Evolutionary conservation across 495 filamentous ascomycete genomes (phyloP), one percentile per base, ranked within the genome.

Genomic region (Talaromyces thailandensis): DNA sequence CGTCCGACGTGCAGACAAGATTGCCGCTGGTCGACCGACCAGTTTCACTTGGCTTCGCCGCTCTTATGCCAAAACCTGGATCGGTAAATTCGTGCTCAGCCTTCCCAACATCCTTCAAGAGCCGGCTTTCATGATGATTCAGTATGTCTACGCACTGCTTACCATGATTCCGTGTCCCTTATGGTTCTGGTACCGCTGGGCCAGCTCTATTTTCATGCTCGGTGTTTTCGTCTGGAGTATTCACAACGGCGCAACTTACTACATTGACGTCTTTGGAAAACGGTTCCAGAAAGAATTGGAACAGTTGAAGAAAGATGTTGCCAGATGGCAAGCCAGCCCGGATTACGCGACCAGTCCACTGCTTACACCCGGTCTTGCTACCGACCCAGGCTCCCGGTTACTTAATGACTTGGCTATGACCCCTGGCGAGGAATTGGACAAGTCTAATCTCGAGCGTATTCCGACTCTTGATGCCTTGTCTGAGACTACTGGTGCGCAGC

Each of bases 221-320:
- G 77, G 82, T 8, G 84, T 98, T 21, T 98, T 97, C 67, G 74
- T 84, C 32, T 96, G 93, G 92, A 92, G 88, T 67, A 84, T 96
- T 56, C 91, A 96, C 73, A 98, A 98, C 65, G 94, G 94, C 28
- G 90, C 92, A 25, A 96, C 92, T 14, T 98, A 89, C 71, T 98
- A 98, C 72, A 96, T 98, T 70, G 94, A 98, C 66, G 88, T 96
- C 14, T 98, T 96, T 66, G 94, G 94, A 61, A 96, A 88, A 69
- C 85, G 92, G 5, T 98, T 98, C 79, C 90, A 98, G 79, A 95
- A 92, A 70, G 95, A 98, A 74, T 79, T 98, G 23, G 95, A 98
- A 72, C 83, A 88, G 32, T 82, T 98, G 74, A 92, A 88, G 77
- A 84, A 82, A 62, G 94, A 98, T 71, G 92, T 97, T 31, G 86